Evolutionary conservation across 106 monocot species (phyloP), one percentile per base, ranked within the genome.

Genomic region (Amphibolis antarctica): DNA sequence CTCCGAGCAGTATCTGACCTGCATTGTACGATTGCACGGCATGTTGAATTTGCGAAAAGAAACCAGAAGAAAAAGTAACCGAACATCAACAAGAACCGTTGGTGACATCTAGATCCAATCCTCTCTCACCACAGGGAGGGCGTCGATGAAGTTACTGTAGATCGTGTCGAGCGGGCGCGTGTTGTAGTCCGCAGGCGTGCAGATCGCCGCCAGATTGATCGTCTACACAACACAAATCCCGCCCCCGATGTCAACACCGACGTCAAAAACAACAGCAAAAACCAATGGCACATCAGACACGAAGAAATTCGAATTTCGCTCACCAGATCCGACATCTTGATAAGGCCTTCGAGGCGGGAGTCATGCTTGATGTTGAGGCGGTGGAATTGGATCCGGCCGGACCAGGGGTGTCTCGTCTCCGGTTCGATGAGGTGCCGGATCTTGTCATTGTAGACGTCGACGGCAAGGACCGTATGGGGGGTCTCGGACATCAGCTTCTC

Each of bases 291-390:
- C n/a, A 5, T 1, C 1, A 42, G 6, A 31, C 1, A 42, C n/a
- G 14, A 31, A 42, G 10, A 20, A 1, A 15, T 60, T 4, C 9
- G 18, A 26, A 28, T 57, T 57, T 27, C 18, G n/a, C 20, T 19
- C 24, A 63, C 63, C 76, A 86, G 85, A 76, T 86, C 85, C 17
- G 85, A 75, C 52, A 64, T 70, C 67, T 86, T 86, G 78, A 86
- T 86, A 66, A 86, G 85, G 30, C 78, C 78, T 45, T 86, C 85
- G 49, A 86, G 85, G 48, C 85, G 71, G 72, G 81, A 74, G 53
- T 86, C 85, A 63, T 81, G 73, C 76, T 86, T 86, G 70, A 86
- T 86, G 81, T 86, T 86, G 72, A 86, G 75, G 53, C 85, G 76
- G 74, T 86, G 85, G 76, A 86, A 86, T 27, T 79, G 73, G 76